Base-by-base conservation (phyloP, 1,139 yeast species). In the Suhomyces taliae region DNA sequence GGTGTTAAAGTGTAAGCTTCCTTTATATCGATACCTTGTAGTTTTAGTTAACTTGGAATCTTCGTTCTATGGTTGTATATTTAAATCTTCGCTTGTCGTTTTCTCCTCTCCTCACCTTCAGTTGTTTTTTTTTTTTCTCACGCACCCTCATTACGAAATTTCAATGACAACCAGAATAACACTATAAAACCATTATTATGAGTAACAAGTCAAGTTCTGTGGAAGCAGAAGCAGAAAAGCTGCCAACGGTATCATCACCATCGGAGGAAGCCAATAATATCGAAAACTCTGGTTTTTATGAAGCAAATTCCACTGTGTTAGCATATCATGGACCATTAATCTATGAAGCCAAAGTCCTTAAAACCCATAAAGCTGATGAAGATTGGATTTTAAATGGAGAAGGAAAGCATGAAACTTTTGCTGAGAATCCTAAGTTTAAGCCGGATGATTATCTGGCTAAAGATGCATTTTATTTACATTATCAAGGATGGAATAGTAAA, bases 301-400 rank as follows among this genome's bases (percentile, higher is more conserved):
- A 55, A 41, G 67, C 71, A 5, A 78, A 76, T 43, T 69, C 74
- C 15, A 70, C 70, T 49, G 89, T 91, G 53, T 72, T 90, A 57
- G 97, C 96, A 11, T 91, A 81, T 64, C 97, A 91, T 62, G 97
- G 97, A 0, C 96, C 97, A 3, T 67, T 91, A 54, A 78, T 91
- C 10, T 91, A 91, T 62, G 96, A 90, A 66, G 96, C 97, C 53
- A 89, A 87, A 62, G 80, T 91, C 14, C 61, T 87, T 44, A 82
- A 82, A 58, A 68, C 78, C 1, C 89, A 85, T 62, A 81, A 82
- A 49, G 82, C 86, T 1, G 74, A 75, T 27, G 69, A 66, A 46
- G 51, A 70, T 6, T 69, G 68, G 47, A 73, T 80, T 4, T 67
- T 70, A 27, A 64, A 67, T 11, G 69, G 68, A 32, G 83, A 79